A percentile compares a stretch with the other conserved stretches of the same genome.
These are phyloP conservation scores for Haplographium delicatum DNA, from an alignment of 495 filamentous ascomycete genomes.

Conservation along the genomic window DNA sequence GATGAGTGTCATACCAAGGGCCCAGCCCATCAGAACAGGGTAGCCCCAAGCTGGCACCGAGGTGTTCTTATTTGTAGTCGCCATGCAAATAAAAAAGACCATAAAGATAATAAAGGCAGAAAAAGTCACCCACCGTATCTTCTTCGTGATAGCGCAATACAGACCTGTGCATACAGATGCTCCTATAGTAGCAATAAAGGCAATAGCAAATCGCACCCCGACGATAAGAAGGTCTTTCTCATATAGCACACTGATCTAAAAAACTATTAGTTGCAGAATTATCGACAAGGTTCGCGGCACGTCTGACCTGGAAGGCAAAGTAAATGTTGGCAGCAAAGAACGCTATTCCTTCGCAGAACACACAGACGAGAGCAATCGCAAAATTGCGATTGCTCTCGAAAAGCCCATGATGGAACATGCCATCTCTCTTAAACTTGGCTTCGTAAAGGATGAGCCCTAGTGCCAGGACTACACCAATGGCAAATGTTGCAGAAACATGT, in stretches of 20 bases:
- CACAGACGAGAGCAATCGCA: constrained; percentile 24
- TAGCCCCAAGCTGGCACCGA: constrained; percentile 27
- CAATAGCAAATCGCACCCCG: constrained; percentile 25
- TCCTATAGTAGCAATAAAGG: constrained; percentile 21
- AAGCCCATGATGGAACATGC: constrained; percentile 34
- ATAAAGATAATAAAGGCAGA: constrained; percentile 24
- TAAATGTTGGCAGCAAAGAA: constrained; percentile 36
- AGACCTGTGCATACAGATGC: constrained; percentile 18
- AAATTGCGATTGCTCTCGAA: constrained; percentile 31
- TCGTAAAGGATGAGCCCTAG: constrained; percentile 26
- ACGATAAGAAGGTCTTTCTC: constrained; percentile 26
- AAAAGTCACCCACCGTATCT: constrained; percentile 21
- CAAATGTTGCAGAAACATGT: constrained; percentile 28
- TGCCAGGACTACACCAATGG: constrained; percentile 23
- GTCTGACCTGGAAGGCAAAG: too few relatives aligned
- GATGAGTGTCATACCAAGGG: constrained; percentile 26
- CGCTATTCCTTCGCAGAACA: constrained; percentile 30
- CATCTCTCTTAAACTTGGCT: constrained; percentile 28
- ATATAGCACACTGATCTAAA: constrained; percentile 25
- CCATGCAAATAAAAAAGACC: constrained; percentile 28
- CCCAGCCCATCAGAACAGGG: constrained; percentile 27
- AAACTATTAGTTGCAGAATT: too few relatives aligned
- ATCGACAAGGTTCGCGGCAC: too few relatives aligned
- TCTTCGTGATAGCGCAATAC: constrained; percentile 25
- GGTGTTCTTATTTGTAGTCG: constrained; percentile 15